Evolutionary conservation across 345 rosid genomes (phyloP).

Genomic region (Lenwebbia sp.): DNA sequence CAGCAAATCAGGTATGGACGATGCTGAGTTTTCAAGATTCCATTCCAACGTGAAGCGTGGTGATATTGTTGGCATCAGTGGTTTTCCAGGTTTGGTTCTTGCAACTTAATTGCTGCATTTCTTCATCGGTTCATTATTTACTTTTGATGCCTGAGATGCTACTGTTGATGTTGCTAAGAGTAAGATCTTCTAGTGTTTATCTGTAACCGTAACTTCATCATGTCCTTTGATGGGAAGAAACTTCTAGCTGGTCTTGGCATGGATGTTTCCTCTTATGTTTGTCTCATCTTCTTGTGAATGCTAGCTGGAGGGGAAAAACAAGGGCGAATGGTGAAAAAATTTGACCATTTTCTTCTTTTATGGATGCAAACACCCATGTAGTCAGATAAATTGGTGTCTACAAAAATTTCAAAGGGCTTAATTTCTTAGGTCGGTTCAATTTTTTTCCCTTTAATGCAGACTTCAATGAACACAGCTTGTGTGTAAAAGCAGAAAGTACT

Average conservation of each 20-base stretch:
- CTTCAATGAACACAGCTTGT: not conserved
- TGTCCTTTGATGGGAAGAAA: not conserved
- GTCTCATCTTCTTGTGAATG: not conserved
- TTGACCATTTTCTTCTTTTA: not conserved
- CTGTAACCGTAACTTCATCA: not conserved
- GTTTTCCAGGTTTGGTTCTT: conserved; percentile 73
- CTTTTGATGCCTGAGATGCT: not conserved
- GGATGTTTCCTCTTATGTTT: not conserved
- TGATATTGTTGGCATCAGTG: conserved; percentile 84
- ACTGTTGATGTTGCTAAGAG: not conserved
- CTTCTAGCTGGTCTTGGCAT: not conserved
- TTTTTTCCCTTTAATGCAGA: not conserved
- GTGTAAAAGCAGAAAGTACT: not conserved
- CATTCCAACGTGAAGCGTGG: conserved; percentile 81
- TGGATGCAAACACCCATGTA: not conserved
- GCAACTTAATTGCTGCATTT: not conserved
- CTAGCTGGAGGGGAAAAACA: not conserved
- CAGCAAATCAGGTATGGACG: conserved; percentile 69
- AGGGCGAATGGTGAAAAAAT: not conserved
- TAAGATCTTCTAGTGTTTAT: not conserved
- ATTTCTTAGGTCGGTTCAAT: not conserved
- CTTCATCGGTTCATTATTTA: not conserved
- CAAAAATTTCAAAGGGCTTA: not conserved
- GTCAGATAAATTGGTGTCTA: not conserved
- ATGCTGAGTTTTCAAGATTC: conserved; percentile 55